Evolutionary conservation across 2,329 filamentous ascomycete genomes (phyloP).

Genomic region (Epichloe coenophiala): DNA sequence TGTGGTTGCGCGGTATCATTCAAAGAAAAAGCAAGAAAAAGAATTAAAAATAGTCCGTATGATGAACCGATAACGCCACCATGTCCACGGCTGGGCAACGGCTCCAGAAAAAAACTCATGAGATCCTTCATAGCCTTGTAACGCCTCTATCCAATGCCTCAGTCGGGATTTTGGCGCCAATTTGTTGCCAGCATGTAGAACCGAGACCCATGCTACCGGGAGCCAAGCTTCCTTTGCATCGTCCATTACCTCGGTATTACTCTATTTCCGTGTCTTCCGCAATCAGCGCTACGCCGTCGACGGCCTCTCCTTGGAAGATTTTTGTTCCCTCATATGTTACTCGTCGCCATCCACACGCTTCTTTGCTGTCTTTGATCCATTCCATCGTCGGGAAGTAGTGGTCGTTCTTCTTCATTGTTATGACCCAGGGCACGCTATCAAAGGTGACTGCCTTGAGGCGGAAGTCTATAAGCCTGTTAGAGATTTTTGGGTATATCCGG

Average conservation of each 20-base stretch:
- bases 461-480: conserved; percentile 53
- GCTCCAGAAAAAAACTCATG: conserved; percentile 18
- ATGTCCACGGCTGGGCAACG: conserved; percentile 8
- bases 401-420: conserved; percentile 99
- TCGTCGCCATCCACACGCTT: conserved; percentile 48
- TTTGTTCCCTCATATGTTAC: conserved; percentile 47
- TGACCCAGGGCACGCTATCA: conserved; percentile 97
- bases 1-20: conserved; percentile 1
- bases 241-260: conserved; percentile 8
- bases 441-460: conserved; percentile 94
- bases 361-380: conserved; percentile 49
- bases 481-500: not conserved
- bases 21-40: not conserved
- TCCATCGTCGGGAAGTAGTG: conserved; percentile 75
- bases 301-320: conserved; percentile 38
- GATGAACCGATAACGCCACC: conserved; percentile 3
- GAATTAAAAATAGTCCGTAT: not conserved
- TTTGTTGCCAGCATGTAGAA: conserved; percentile 1
- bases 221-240: not conserved
- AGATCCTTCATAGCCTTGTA: conserved; percentile 23
- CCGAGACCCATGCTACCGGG: too few relatives aligned
- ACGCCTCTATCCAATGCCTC: conserved; percentile 17
- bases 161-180: conserved; percentile 7
- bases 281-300: conserved; percentile 31
- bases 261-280: conserved; percentile 32